Base-by-base conservation (phyloP, 768 basidiomycete genomes). In the Xerocomus potaroensis region DNA sequence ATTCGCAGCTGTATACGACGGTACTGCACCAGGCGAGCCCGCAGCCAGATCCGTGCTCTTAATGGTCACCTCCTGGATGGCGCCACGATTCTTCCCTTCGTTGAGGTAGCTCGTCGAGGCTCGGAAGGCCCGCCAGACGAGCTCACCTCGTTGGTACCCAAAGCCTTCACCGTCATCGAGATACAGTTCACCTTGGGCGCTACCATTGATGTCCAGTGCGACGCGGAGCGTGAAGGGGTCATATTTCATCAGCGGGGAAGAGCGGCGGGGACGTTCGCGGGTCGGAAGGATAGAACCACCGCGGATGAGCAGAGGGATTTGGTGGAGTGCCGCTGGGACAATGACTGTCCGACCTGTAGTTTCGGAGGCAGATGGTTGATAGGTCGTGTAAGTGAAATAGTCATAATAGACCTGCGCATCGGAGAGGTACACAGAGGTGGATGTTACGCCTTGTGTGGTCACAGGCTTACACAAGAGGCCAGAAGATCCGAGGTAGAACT, bases 401-500 rank as follows among this genome's bases (percentile, higher is more conserved):
- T 97, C 83, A 61, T 98, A 99, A 73, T 96, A 98, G 7, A 92
- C 83, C 72, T 91, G 83, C 45, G 91, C 80, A 60, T 96, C 96
- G 2, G 89, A 75, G 30, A 99, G 76, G 65, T 97, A 97, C 5
- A 98, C 73, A 1, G 78, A 74, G 1, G 83, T 71, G 54, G 87
- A 80, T 0, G 73, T 83, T 15, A 71, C 83, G 21, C 80, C 91
- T 54, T 84, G 81, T 16, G 73, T 71, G 0, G 87, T 90, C 44
- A 98, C 82, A 1, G 96, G 96, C 63, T 95, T 95, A 53, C 92
- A 85, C 46, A 99, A 76, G 40, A 99, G 65, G 16, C 95, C 93
- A 7, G 91, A 90, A 11, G 77, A 74, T 10, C 93, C 94, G 46
- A 99, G 72, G 62, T 84, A 98, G 69, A 83, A 98, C 63, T 99